A percentile compares a stretch with the other conserved stretches of the same genome.
Evolutionary conservation across 805 yeast species (phyloP).

Genomic region (Ogataea zsoltii): DNA sequence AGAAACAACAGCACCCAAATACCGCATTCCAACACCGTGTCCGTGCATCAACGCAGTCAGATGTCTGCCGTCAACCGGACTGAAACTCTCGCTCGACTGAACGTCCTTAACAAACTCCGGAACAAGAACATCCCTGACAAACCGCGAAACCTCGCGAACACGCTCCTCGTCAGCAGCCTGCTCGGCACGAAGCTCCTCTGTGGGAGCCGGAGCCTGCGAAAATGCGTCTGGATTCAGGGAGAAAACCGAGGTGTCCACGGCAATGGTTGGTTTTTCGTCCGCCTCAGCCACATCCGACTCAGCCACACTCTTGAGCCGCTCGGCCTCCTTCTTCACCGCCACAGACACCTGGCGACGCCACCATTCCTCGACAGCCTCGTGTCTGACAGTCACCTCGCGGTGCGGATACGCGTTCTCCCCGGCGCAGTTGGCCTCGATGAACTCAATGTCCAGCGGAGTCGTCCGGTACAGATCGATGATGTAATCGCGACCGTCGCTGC

Average conservation of each 20-base stretch:
- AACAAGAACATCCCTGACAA: constrained; percentile 57
- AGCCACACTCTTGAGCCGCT: constrained; percentile 35
- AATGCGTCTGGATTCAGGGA: constrained; percentile 81
- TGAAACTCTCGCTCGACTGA: constrained; percentile 45
- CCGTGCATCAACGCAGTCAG: constrained; percentile 69
- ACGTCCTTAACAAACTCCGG: constrained; percentile 63
- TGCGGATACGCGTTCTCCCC: constrained; percentile 75
- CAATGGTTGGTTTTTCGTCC: constrained; percentile 47
- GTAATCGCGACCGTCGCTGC: constrained; percentile 83
- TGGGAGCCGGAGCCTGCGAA: constrained; percentile 42
- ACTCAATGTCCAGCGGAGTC: constrained; percentile 81
- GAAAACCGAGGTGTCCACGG: constrained; percentile 53
- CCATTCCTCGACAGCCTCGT: constrained; percentile 91
- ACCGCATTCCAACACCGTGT: constrained; percentile 85
- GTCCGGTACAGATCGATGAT: constrained; percentile 81
- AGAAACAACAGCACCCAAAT: constrained; percentile 65
- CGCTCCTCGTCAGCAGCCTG: constrained; percentile 55
- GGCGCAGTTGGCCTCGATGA: constrained; percentile 58
- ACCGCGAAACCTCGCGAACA: constrained; percentile 69
- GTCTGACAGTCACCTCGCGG: constrained; percentile 72
- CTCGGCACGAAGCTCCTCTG: constrained; percentile 37
- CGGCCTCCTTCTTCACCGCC: constrained; percentile 50
- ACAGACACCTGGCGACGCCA: constrained; percentile 68
- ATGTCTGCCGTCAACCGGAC: constrained; percentile 83
- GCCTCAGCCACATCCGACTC: constrained; percentile 25